A percentile compares a stretch with the other conserved stretches of the same genome.
Evolutionary conservation across 164 flowering plant species (phyloP).

Genomic region (Vitis rotundifolia): DNA sequence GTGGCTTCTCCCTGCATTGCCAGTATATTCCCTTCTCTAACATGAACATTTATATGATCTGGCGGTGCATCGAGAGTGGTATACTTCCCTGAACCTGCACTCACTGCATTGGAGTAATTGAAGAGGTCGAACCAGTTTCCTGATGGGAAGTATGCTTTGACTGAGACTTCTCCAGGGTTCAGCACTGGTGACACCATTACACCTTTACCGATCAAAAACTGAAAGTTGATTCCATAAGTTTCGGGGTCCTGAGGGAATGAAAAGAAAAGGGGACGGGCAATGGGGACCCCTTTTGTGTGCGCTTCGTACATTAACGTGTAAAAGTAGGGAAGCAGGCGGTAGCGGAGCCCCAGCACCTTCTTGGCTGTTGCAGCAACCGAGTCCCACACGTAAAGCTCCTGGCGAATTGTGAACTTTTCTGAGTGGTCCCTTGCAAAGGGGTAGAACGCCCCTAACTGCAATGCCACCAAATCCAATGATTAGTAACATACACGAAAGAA

Average conservation of each 20-base stretch:
- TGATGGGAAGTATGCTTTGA: constrained; percentile 72
- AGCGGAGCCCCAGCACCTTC: constrained; percentile 31
- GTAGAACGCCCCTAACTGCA: constrained; percentile 85
- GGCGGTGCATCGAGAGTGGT: constrained; percentile 56
- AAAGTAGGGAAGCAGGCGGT: constrained; percentile 29
- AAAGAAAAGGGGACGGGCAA: constrained; percentile 80
- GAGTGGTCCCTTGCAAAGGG: constrained; percentile 86
- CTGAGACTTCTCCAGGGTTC: constrained; percentile 41
- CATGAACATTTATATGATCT: constrained; percentile 67
- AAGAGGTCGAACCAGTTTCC: constrained; percentile 82
- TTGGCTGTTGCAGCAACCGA: constrained; percentile 54
- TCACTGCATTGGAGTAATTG: constrained; percentile 41
- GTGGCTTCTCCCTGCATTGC: constrained; percentile 73
- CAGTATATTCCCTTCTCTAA: constrained; percentile 62
- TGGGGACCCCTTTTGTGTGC: constrained; percentile 57
- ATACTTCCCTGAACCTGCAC: constrained; percentile 30
- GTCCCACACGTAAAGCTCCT: constrained; percentile 82
- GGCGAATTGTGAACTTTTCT: constrained; percentile 32
- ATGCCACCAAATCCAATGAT: background rate
- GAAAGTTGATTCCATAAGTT: constrained; percentile 54
- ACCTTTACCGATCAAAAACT: constrained; percentile 69
- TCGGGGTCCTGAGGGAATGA: constrained; percentile 61
- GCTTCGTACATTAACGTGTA: constrained; percentile 78
- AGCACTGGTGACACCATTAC: constrained; percentile 76
- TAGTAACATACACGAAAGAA: background rate